Evolutionary conservation across 2,329 filamentous ascomycete species (phyloP), one percentile per base, ranked within the genome.

Genomic region (Juglanconis oblonga): DNA sequence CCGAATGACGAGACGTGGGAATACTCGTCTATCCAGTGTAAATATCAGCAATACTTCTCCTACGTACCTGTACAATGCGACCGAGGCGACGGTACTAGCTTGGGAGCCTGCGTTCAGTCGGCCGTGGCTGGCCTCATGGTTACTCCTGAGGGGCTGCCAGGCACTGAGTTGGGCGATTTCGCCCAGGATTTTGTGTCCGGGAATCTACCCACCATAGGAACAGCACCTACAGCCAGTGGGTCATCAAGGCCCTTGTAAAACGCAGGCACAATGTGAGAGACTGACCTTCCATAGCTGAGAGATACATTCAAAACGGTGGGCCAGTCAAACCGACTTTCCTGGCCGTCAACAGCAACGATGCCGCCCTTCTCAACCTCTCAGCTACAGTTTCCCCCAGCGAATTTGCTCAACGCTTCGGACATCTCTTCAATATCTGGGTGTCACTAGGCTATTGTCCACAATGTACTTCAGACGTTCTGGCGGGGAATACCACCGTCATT

Each of bases 11-110:
- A 40, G n/a, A 44, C 29, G 24, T 50, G 53, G 58, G 58, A 44
- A 42, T 65, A 63, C 48, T 65, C 64, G 45, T 62, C 63, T 29
- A 65, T 64, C 50, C 60, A 61, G 36, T 65, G 64, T 47, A 42
- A 32, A 36, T 57, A 62, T 10, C 17, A 54, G 13, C 62, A 65
- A 51, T 32, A 57, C 17, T 65, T 61, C 44, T 54, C 61, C 24
- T 48, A 40, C 7, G 51, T 56, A 35, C 45, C 51, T 24, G 42
- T 65, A 10, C 24, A 31, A 5, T 65, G 64, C 56, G 14, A 33
- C 4, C 52, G 45, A 13, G 48, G 55, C 11, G 14, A 53, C 31
- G 49, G 45, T 29, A 44, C 38, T 33, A 36, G 52, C 5, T 6
- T 33, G 9, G 42, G 24, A n/a, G 24, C 36, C 2, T 60, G 58